phyloP scores from a whole-genome alignment of 805 yeast genomes.

The Candida koratica region DNA sequence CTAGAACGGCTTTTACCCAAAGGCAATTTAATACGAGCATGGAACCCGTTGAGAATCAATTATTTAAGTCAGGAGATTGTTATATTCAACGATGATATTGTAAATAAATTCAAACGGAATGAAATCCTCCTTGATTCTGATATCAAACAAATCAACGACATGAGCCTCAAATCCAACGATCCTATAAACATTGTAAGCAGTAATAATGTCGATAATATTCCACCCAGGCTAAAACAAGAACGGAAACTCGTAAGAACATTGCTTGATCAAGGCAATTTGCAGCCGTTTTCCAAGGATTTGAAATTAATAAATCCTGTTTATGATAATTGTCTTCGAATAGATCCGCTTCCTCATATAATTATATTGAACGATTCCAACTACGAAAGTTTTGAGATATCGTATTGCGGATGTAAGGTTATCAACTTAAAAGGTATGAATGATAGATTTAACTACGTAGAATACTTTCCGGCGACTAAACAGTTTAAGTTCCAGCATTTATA shows the following conservation, averaged over 20 bases:
- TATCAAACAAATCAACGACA: conserved; percentile 18
- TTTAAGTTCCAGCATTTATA: conserved; percentile 18
- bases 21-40: conserved; percentile 32
- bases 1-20: conserved; percentile 45
- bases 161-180: conserved; percentile 4
- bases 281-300: conserved; percentile 65
- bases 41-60: conserved; percentile 78
- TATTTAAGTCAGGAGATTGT: conserved; percentile 84
- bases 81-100: conserved; percentile 67
- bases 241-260: conserved; percentile 74
- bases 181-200: conserved; percentile 13
- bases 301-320: conserved; percentile 67
- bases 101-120: conserved; percentile 66
- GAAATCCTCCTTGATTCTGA: conserved; percentile 53
- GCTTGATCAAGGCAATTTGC: conserved; percentile 80
- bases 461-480: conserved; percentile 53
- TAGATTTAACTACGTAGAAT: conserved; percentile 66
- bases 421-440: conserved; percentile 57
- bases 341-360: conserved; percentile 69
- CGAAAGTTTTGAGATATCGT: conserved; percentile 68
- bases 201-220: conserved; percentile 21
- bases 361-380: conserved; percentile 69
- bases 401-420: conserved; percentile 75
- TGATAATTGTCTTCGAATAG: conserved; percentile 64
- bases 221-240: conserved; percentile 53